Base-by-base conservation (phyloP, 1,284 basidiomycete genomes). In the Cryptococcus depauperatus region DNA sequence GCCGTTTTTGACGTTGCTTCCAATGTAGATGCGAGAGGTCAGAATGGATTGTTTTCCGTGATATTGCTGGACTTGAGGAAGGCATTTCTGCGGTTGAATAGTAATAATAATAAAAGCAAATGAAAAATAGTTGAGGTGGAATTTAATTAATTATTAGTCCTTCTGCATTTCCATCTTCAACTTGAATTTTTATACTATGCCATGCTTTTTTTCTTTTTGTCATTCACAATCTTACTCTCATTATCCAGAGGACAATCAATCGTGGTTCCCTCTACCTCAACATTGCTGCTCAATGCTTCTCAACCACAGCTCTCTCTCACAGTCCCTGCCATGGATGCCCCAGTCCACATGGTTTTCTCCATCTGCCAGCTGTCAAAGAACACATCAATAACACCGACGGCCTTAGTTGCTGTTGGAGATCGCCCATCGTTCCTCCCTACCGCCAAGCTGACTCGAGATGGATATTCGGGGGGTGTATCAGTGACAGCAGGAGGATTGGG, bases 361-460 rank as follows among this genome's bases (percentile, higher is more conserved):
- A 51, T 62, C 30, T 60, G 59, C 30, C 47, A 57, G 9, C 45
- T 61, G 18, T 47, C 57, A 2, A 47, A 52, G 35, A 58, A 66
- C 47, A 43, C 50, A 3, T 52, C 57, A 2, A 40, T 58, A 6
- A 16, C 61, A 4, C 64, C 61, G 6, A 51, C 41, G 2, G 48
- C 54, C n/a, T 47, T 59, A 4, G 16, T 64, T 3, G 59, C 72
- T 1, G 66, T 75, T 2, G 55, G 67, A 4, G 65, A 69, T 27
- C 66, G 54, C 1, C 48, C 82, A 9, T 73, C 73, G 7, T 72
- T 84, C 13, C 77, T 79, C 5, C 63, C 85, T 23, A 16, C 58
- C 47, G 32, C 59, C 66, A 47, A 55, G 29, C 1, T 59, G 58
- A 4, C 74, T 75, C 2, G 71, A 73, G 37, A 82, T 82, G 52